phyloP scores from a whole-genome alignment of 495 filamentous ascomycete genomes.

The Sabuloglossum arenarium region DNA sequence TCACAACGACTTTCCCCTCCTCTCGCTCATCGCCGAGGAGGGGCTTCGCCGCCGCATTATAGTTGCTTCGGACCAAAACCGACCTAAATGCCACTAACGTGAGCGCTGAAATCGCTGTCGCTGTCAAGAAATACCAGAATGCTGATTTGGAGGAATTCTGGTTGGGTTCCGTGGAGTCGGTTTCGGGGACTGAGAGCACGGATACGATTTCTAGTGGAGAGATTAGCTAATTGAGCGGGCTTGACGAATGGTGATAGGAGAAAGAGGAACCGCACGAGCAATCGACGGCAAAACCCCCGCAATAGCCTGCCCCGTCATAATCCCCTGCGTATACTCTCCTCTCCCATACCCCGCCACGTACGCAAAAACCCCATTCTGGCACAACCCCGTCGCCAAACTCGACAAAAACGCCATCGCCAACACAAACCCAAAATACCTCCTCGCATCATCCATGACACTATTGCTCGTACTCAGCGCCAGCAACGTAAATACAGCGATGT shows the following conservation, averaged over 20 bases:
- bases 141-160: conserved; percentile 41
- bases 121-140: conserved; percentile 80
- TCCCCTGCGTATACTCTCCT: conserved; percentile 77
- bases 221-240: not conserved
- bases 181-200: conserved; percentile 42
- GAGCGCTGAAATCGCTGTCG: conserved; percentile 38
- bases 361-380: conserved; percentile 88
- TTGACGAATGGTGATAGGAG: not conserved
- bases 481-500: conserved; percentile 46
- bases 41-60: conserved; percentile 19
- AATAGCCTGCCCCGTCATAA: conserved; percentile 88
- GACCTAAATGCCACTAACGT: conserved; percentile 38
- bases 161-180: conserved; percentile 9
- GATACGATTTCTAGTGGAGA: conserved; percentile 40
- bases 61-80: conserved; percentile 30
- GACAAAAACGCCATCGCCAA: conserved; percentile 64
- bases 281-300: conserved; percentile 82
- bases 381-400: conserved; percentile 60
- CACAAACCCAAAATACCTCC: conserved; percentile 56
- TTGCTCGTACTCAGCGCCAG: conserved; percentile 59
- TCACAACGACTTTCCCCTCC: conserved; percentile 27
- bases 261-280: conserved; percentile 22
- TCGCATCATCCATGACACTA: conserved; percentile 35
- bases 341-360: conserved; percentile 70
- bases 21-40: conserved; percentile 13